Conservation (phyloP, 2,329 filamentous ascomycete species). For the Colletotrichum sp. region DNA sequence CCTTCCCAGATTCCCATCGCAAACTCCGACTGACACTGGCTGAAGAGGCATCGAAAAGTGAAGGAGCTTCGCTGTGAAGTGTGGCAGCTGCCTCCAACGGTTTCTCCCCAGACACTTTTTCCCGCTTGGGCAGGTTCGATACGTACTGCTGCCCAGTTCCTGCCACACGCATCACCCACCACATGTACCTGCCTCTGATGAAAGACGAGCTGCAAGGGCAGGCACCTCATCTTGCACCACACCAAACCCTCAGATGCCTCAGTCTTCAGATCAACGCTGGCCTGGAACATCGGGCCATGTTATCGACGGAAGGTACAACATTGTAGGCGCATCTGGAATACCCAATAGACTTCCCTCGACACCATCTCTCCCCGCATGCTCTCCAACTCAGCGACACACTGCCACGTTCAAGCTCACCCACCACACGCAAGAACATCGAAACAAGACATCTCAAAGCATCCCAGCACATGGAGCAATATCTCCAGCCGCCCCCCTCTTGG, state of each 20-base stretch:
- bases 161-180: background rate
- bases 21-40: background rate
- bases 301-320: background rate
- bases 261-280: background rate
- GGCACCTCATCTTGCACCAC: background rate
- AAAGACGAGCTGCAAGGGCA: background rate
- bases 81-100: background rate
- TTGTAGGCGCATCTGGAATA: background rate
- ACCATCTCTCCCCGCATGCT: background rate
- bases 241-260: background rate
- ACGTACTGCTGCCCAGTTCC: background rate
- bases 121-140: background rate
- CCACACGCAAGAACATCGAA: background rate
- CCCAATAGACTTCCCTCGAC: background rate
- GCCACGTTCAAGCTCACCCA: background rate
- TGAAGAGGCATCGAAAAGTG: background rate
- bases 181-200: background rate
- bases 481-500: background rate
- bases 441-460: background rate
- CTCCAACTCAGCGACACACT: background rate
- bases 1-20: background rate
- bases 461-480: background rate
- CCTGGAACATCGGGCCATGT: background rate
- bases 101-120: background rate
- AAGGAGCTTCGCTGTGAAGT: background rate